Evolutionary conservation across 1,139 yeast species (phyloP).

Genomic region (Nakaseomyces delphensis): DNA sequence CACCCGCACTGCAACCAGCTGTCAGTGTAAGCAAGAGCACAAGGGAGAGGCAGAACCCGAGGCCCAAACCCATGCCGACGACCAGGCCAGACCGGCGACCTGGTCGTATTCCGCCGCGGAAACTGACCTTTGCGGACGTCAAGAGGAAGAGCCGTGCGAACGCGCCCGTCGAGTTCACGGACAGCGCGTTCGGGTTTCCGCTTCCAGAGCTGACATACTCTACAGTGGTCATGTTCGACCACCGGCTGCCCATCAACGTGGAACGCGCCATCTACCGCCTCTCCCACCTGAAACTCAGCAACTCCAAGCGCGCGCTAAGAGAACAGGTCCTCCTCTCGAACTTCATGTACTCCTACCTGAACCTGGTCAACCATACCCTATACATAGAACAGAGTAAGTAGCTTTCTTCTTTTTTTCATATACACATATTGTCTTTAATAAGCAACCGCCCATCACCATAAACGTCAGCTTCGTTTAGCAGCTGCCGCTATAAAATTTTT

Average conservation of each 20-base stretch:
- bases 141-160: conserved; percentile 37
- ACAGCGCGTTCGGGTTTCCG: conserved; percentile 75
- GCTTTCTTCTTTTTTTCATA: neutral
- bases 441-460: too few species aligned
- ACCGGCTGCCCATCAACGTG: conserved; percentile 83
- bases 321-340: conserved; percentile 87
- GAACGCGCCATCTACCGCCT: conserved; percentile 88
- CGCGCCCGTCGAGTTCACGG: conserved; percentile 66
- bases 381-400: conserved; percentile 47
- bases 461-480: too few species aligned
- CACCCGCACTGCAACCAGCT: conserved; percentile 15
- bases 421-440: neutral
- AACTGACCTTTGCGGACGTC: conserved; percentile 28
- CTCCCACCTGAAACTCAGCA: conserved; percentile 83
- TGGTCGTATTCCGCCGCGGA: conserved; percentile 20
- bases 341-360: conserved; percentile 92
- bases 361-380: conserved; percentile 78
- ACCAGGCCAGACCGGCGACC: neutral
- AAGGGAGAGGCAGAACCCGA: too few species aligned
- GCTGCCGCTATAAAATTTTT: too few species aligned
- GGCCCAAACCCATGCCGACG: too few species aligned
- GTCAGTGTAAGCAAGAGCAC: conserved; percentile 15
- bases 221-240: conserved; percentile 65
- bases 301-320: conserved; percentile 76
- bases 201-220: conserved; percentile 68